phyloP scores from a whole-genome alignment of 2,329 filamentous ascomycete species.

The Aspergillus tanneri region DNA sequence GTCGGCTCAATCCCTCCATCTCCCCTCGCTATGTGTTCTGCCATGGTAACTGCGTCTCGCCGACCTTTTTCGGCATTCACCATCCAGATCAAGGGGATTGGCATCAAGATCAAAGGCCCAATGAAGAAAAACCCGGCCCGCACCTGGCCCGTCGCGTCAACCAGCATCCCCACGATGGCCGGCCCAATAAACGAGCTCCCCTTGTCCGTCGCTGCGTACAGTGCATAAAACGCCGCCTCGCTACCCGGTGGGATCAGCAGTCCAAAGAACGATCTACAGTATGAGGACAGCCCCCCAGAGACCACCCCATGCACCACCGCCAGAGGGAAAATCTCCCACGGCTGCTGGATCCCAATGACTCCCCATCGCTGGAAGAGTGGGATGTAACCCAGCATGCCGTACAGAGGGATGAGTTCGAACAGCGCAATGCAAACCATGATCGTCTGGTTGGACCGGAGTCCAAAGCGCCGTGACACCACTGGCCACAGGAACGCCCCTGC shows the following conservation, averaged over 20 bases:
- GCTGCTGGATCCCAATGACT: conserved; percentile 75
- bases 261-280: conserved; percentile 83
- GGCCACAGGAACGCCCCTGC: conserved; percentile 83
- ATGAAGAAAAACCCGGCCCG: conserved; percentile 87
- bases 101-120: conserved; percentile 73
- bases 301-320: conserved; percentile 85
- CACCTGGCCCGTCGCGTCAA: conserved; percentile 73
- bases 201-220: conserved; percentile 95
- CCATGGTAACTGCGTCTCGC: conserved; percentile 34
- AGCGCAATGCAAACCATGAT: conserved; percentile 82
- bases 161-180: conserved; percentile 83
- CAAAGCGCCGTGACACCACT: conserved; percentile 65
- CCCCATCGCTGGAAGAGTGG: conserved; percentile 71
- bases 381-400: conserved; percentile 80
- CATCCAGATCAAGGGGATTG: conserved; percentile 75
- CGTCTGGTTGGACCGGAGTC: conserved; percentile 73
- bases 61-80: conserved; percentile 52
- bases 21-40: conserved; percentile 21
- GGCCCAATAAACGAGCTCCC: conserved; percentile 87
- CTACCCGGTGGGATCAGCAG: conserved; percentile 86
- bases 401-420: conserved; percentile 88
- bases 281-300: conserved; percentile 77
- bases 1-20: conserved; percentile 14
- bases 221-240: conserved; percentile 87
- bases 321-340: conserved; percentile 90